A percentile compares a stretch with the other conserved stretches of the same genome.
These are phyloP conservation scores for Lolium perenne DNA, from an alignment of 176 grass and related monocot species.

Conservation along the genomic window DNA sequence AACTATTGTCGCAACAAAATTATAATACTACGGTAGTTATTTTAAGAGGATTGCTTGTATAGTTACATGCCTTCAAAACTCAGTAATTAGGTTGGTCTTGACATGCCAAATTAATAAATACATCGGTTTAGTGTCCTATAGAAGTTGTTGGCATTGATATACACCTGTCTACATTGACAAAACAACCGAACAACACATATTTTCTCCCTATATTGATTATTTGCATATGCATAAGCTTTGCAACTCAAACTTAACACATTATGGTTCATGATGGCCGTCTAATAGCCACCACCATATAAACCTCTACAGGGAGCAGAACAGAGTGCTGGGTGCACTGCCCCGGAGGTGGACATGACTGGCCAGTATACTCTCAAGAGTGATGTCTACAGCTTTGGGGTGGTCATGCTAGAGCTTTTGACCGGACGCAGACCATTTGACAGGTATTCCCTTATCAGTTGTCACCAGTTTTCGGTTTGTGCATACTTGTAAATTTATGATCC, in stretches of 20 bases:
- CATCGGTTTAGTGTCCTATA: too few species aligned
- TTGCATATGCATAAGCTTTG: constrained; percentile 9
- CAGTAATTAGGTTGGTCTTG: constrained; percentile 22
- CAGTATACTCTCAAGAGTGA: constrained; percentile 94
- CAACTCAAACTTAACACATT: background rate
- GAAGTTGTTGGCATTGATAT: too few species aligned
- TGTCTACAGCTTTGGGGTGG: constrained; percentile 91
- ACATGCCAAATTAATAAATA: too few species aligned
- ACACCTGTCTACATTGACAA: background rate
- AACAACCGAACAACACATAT: background rate
- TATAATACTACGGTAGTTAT: background rate
- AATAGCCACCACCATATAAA: constrained; percentile 32
- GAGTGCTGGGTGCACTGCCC: constrained; percentile 71
- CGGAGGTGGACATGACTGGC: constrained; percentile 84
- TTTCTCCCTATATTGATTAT: background rate
- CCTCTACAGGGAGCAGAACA: constrained; percentile 68
- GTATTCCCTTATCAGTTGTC: constrained; percentile 39
- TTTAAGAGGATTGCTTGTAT: constrained; percentile 24
- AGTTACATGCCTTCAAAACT: background rate
- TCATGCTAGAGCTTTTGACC: constrained; percentile 98
- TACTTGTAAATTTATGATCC: constrained; percentile 22
- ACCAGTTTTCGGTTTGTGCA: constrained; percentile 2
- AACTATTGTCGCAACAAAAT: background rate
- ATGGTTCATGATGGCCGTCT: constrained; percentile 8
- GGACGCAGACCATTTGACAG: constrained; percentile 83